Evolutionary conservation across 129 eudicot genomes (phyloP).

Genomic region (Arctium lappa): DNA sequence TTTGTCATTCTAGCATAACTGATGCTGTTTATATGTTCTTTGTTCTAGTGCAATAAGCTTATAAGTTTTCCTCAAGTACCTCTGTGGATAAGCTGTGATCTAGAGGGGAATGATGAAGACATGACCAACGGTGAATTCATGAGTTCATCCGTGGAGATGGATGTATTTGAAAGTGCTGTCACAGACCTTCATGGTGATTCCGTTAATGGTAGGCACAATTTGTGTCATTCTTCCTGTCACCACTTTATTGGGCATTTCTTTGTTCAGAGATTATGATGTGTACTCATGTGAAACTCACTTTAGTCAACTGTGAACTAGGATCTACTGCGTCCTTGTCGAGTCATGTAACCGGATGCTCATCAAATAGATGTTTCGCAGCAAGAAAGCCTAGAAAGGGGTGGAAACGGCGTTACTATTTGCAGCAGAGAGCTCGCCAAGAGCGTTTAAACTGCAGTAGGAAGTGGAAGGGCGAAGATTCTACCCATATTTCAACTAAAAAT

Average conservation of each 20-base stretch:
- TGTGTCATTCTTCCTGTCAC: background rate
- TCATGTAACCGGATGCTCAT: constrained; percentile 45
- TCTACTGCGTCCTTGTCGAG: constrained; percentile 30
- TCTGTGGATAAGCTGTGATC: constrained; percentile 75
- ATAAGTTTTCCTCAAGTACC: constrained; percentile 57
- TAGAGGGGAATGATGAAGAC: constrained; percentile 71
- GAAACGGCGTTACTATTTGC: constrained; percentile 61
- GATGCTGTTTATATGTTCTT: constrained; percentile 1
- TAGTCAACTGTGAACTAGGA: constrained; percentile 35
- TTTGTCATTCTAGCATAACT: constrained; percentile 12
- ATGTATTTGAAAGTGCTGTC: constrained; percentile 61
- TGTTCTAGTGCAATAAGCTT: constrained; percentile 63
- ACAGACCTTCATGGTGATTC: constrained; percentile 42
- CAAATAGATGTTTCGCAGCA: constrained; percentile 42
- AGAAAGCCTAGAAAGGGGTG: constrained; percentile 51
- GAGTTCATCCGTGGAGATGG: constrained; percentile 78
- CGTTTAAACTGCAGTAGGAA: constrained; percentile 63
- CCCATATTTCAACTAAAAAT: constrained; percentile 20
- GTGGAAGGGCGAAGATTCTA: constrained; percentile 50
- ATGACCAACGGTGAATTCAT: constrained; percentile 43
- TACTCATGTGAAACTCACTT: constrained; percentile 8
- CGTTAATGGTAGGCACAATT: constrained; percentile 21
- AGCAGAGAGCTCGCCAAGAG: constrained; percentile 86
- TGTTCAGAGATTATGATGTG: background rate
- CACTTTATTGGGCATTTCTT: background rate